These are phyloP conservation scores for Blastocladiella britannica DNA, from an alignment of 192 early-diverging fungal species.

Conservation along the genomic window DNA sequence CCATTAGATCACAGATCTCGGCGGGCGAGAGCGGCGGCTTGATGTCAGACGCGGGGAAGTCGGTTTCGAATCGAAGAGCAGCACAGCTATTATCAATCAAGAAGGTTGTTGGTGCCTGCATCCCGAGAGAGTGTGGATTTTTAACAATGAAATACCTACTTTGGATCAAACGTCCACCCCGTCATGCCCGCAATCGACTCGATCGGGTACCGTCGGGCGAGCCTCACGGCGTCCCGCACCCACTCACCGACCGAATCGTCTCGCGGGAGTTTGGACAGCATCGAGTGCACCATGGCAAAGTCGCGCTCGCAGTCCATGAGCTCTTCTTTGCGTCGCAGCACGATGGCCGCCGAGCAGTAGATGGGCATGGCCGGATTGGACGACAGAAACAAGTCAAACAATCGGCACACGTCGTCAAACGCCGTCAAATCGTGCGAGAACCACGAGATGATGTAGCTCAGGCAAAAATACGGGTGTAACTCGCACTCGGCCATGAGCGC, in stretches of 20 bases:
- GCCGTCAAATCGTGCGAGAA: constrained; percentile 41
- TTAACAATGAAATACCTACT: too few species aligned
- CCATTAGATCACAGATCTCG: too few species aligned
- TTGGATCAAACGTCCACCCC: not conserved
- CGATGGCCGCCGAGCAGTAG: constrained; percentile 31
- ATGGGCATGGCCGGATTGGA: constrained; percentile 36
- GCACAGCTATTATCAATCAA: not conserved
- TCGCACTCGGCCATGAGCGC: constrained; percentile 5
- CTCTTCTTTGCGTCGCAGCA: not conserved
- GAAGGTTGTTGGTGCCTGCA: too few species aligned
- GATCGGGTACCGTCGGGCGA: not conserved
- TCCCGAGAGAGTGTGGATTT: too few species aligned
- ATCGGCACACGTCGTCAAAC: constrained; percentile 22
- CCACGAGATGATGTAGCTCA: constrained; percentile 60
- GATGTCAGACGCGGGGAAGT: not conserved
- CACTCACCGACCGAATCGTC: not conserved
- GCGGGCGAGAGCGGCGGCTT: too few species aligned
- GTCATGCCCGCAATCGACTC: not conserved
- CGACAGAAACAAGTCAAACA: constrained; percentile 42
- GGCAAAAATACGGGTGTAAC: constrained; percentile 41
- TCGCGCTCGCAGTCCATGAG: not conserved
- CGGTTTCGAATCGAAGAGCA: not conserved
- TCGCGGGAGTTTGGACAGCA: not conserved
- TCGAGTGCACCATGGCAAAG: not conserved
- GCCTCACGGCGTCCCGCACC: not conserved